Evolutionary conservation across 139 green algal genomes (phyloP), one percentile per base, ranked within the genome.

Genomic region (Micromonas commoda): DNA sequence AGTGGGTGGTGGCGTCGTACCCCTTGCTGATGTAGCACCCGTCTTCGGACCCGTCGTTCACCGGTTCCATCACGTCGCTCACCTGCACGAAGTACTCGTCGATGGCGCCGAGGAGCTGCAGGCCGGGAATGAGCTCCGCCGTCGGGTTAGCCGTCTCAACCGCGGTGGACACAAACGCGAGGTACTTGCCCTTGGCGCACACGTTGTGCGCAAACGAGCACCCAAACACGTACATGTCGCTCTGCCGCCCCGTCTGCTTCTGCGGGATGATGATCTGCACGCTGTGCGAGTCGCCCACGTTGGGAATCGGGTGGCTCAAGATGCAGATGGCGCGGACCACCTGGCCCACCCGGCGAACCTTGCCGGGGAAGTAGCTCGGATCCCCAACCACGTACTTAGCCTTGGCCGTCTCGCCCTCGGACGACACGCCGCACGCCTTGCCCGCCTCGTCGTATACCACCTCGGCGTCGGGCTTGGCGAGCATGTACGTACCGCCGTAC

Each of bases 151-250:
- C 71, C 0, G 93, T 97, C 83, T 98, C 94, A 51, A 98, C 91
- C 3, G 87, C 95, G 23, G 95, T 97, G 79, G 81, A 92, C 73
- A 99, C 94, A 86, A 98, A 98, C 19, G 95, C 95, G n/a, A 99
- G 82, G 87, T 88, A 99, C 85, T 97, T 98, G 86, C 89, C 83
- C 77, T 88, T 87, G 13, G 90, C 80, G 0, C 89, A 91, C 16
- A 99, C 93, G 81, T 94, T 94, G 89, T 99, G 95, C 24, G 66
- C 65, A 37, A 77, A 89, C 24, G 73, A 80, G 85, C 90, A 97
- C 88, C 91, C 97, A 87, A 99, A 98, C 20, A 99, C 93, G 84
- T 99, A 99, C 78, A 98, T 96, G 89, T 98, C 95, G n/a, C 84
- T 91, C 23, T 84, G 83, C 37, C 94, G 84, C 60, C 88, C 86